Conservation (phyloP, 108 stramenopile genomes). For the Discostella pseudostelligera region DNA sequence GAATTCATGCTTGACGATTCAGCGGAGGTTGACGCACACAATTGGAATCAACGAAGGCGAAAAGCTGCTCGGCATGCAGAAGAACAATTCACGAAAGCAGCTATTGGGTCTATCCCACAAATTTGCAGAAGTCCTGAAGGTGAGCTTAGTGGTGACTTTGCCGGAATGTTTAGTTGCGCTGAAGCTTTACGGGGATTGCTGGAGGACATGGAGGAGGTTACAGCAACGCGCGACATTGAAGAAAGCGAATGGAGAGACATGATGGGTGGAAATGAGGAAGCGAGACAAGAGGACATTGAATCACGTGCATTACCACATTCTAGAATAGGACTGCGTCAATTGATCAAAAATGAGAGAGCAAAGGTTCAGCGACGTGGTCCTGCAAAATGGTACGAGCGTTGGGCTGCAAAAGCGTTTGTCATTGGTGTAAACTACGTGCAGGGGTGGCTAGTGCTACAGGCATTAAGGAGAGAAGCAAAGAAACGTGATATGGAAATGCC, state of each 20-base stretch:
- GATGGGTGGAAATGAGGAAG: conserved; percentile 30
- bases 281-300: conserved; percentile 7
- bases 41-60: conserved; percentile 24
- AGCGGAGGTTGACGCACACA: conserved; percentile 8
- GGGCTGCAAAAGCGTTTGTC: conserved; percentile 65
- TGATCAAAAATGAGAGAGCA: conserved; percentile 36
- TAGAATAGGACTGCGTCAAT: conserved; percentile 33
- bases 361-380: conserved; percentile 31
- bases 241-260: conserved; percentile 46
- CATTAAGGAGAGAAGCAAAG: conserved; percentile 64
- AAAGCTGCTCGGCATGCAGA: conserved; percentile 49
- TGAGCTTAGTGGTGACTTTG: conserved; percentile 27
- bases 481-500: conserved; percentile 77
- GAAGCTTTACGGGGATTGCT: conserved; percentile 58
- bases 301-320: conserved; percentile 4
- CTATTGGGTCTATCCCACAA: conserved; percentile 58
- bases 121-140: conserved; percentile 32
- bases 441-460: conserved; percentile 84
- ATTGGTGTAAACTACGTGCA: conserved; percentile 83
- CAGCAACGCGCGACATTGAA: conserved; percentile 41
- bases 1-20: conserved; percentile 39
- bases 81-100: conserved; percentile 58
- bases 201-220: conserved; percentile 73
- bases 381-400: conserved; percentile 70
- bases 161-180: conserved; percentile 43